Conservation (phyloP, 345 rosid species). For the Hibiscus mutabilis region DNA sequence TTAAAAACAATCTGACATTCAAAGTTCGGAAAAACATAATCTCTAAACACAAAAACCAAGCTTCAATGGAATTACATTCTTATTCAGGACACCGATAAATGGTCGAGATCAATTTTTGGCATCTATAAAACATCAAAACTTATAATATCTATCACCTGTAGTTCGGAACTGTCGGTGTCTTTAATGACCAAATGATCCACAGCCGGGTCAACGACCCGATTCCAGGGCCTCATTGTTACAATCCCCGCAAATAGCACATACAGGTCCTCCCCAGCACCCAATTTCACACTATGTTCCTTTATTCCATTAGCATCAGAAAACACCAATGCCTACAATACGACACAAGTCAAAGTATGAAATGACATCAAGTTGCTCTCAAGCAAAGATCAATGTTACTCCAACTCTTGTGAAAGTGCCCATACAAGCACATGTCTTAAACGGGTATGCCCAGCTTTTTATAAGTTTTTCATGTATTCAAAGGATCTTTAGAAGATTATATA, state of each 20-base stretch:
- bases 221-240: conserved; percentile 95
- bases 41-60: not conserved
- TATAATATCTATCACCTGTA: conserved; percentile 46
- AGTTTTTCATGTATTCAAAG: too few species aligned
- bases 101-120: not conserved
- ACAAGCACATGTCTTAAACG: too few species aligned
- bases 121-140: conserved; percentile 5
- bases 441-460: too few species aligned
- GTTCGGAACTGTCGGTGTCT: conserved; percentile 67
- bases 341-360: conserved; percentile 6
- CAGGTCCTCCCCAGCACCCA: conserved; percentile 94
- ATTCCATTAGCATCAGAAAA: conserved; percentile 82
- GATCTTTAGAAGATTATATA: not conserved
- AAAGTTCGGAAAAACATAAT: not conserved
- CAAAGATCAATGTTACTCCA: not conserved
- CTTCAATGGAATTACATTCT: not conserved
- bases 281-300: conserved; percentile 67
- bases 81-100: not conserved
- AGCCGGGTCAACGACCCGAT: conserved; percentile 65
- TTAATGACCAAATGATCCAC: conserved; percentile 84
- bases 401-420: too few species aligned
- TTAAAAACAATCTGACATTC: not conserved
- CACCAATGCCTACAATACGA: conserved; percentile 45
- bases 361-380: not conserved
- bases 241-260: conserved; percentile 74